These are phyloP conservation scores for Ophiostoma sp. DNA, from an alignment of 2,329 filamentous ascomycete species.

Conservation along the genomic window DNA sequence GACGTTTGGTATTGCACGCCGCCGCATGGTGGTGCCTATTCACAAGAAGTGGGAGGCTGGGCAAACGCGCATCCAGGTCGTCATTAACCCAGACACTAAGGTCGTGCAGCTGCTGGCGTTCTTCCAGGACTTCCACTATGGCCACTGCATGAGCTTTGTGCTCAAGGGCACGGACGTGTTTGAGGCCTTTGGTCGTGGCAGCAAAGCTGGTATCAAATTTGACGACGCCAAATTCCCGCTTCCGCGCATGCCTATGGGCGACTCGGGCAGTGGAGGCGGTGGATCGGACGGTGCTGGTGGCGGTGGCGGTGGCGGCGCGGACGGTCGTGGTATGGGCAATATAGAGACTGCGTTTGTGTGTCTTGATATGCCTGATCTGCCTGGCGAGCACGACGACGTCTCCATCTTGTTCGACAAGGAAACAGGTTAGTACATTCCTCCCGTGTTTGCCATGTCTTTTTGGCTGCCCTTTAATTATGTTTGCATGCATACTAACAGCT, in stretches of 20 bases:
- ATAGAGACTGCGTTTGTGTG: slow-evolving; percentile 71
- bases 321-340: slow-evolving; percentile 34
- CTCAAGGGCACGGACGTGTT: slow-evolving; percentile 83
- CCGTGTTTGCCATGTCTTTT: not conserved
- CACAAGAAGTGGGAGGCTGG: slow-evolving; percentile 92
- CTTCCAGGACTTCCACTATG: slow-evolving; percentile 84
- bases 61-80: slow-evolving; percentile 76
- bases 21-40: slow-evolving; percentile 86
- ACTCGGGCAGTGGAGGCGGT: slow-evolving; percentile 31
- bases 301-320: slow-evolving; percentile 46
- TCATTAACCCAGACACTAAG: slow-evolving; percentile 68
- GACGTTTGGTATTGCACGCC: slow-evolving; percentile 77
- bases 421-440: slow-evolving; percentile 59
- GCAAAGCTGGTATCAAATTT: slow-evolving; percentile 72
- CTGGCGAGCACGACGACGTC: slow-evolving; percentile 91
- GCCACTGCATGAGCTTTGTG: slow-evolving; percentile 84
- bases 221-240: slow-evolving; percentile 90
- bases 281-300: not conserved
- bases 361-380: slow-evolving; percentile 83
- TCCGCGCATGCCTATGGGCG: slow-evolving; percentile 60
- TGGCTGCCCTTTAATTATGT: not conserved
- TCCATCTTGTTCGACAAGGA: slow-evolving; percentile 80
- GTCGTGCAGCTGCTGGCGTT: slow-evolving; percentile 79
- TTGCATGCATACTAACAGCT: slow-evolving; percentile 6
- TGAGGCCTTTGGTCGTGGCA: slow-evolving; percentile 66